phyloP scores from a whole-genome alignment of 345 rosid species.

The Bretschneidera sinensis region DNA sequence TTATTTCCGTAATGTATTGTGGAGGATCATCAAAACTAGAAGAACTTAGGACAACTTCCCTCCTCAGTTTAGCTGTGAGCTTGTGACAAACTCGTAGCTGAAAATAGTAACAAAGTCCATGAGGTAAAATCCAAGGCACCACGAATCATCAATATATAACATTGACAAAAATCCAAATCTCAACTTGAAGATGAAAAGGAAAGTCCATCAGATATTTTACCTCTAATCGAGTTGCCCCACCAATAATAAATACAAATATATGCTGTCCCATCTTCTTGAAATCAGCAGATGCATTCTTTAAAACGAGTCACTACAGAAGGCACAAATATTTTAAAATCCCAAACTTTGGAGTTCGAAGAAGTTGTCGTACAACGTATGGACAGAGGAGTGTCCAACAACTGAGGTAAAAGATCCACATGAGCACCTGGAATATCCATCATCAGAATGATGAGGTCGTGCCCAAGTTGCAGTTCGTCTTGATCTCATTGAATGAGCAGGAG shows the following conservation, averaged over 20 bases:
- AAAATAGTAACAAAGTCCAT: constrained; percentile 3
- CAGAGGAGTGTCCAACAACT: too few species aligned
- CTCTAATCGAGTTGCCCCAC: constrained; percentile 98
- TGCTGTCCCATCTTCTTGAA: constrained; percentile 79
- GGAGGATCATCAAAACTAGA: constrained; percentile 85
- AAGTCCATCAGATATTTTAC: constrained; percentile 32
- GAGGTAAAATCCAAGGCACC: constrained; percentile 3
- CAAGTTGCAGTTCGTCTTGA: constrained; percentile 85
- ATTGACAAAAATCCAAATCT: too few species aligned
- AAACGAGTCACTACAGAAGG: constrained; percentile 54
- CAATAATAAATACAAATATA: constrained; percentile 76
- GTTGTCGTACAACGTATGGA: neutral
- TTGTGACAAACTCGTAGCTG: constrained; percentile 93
- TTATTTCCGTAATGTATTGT: constrained; percentile 56
- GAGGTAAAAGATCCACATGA: neutral
- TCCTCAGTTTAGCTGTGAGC: constrained; percentile 69
- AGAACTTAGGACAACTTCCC: constrained; percentile 84
- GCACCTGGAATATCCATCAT: constrained; percentile 83
- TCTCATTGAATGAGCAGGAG: constrained; percentile 75
- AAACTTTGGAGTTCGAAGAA: neutral
- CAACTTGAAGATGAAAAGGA: neutral
- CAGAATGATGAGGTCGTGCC: constrained; percentile 66
- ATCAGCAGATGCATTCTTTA: constrained; percentile 49
- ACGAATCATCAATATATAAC: neutral
- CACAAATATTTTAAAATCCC: constrained; percentile 20